Percentiles rank a stretch among this genome's conserved stretches.
Evolutionary conservation across 2,329 filamentous ascomycete genomes (phyloP).

Genomic region (Xylariaceae sp.): DNA sequence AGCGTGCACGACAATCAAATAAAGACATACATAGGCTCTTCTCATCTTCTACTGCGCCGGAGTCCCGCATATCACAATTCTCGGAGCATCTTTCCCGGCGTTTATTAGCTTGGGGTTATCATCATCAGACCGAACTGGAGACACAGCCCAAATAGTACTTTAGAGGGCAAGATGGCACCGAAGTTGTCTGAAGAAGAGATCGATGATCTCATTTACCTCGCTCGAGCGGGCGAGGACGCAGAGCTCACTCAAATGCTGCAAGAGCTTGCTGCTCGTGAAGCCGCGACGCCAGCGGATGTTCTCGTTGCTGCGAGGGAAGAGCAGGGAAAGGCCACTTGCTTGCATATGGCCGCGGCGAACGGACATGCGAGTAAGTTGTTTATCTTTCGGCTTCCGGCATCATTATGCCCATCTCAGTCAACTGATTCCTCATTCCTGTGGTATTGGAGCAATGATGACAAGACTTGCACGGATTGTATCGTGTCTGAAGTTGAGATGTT

Average conservation of each 20-base stretch:
- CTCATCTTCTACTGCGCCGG: not conserved
- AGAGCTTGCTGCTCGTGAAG: conserved; percentile 57
- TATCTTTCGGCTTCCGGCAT: not conserved
- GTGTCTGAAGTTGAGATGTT: no score
- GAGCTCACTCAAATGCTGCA: conserved; percentile 59
- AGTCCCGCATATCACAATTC: not conserved
- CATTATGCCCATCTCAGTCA: no score
- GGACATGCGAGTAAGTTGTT: conserved; percentile 65
- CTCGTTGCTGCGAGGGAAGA: conserved; percentile 69
- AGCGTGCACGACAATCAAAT: conserved; percentile 3
- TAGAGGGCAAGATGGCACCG: conserved; percentile 38
- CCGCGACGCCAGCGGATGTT: conserved; percentile 55
- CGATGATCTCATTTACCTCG: conserved; percentile 86
- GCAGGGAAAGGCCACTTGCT: conserved; percentile 67
- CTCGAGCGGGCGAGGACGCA: conserved; percentile 68
- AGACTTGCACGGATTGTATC: no score
- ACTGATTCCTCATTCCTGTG: no score
- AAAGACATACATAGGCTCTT: not conserved
- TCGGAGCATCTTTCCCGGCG: not conserved
- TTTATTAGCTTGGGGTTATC: not conserved
- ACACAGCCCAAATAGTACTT: not conserved
- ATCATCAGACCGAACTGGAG: not conserved
- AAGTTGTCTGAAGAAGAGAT: conserved; percentile 71
- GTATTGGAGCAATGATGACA: no score
- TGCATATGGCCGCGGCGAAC: conserved; percentile 93